Evolutionary conservation across 345 rosid species (phyloP).

Genomic region (Bruguiera parviflora): DNA sequence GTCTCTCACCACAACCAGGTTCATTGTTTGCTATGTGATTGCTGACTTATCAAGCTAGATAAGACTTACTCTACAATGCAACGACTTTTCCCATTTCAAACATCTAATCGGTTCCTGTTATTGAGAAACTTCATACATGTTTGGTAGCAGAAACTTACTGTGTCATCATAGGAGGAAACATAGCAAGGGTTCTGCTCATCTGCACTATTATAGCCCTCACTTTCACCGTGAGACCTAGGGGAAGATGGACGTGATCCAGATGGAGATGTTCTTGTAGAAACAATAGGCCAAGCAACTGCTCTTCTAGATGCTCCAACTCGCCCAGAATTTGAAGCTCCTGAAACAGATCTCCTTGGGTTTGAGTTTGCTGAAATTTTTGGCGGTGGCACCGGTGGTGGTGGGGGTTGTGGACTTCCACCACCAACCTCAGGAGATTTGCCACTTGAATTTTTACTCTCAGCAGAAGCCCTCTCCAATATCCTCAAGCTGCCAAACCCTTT

Average conservation of each 20-base stretch:
- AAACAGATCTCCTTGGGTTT: slow-evolving; percentile 44
- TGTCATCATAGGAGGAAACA: slow-evolving; percentile 64
- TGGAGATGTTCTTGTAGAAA: slow-evolving; percentile 73
- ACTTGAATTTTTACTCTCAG: slow-evolving; percentile 55
- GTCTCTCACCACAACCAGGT: too few relatives aligned
- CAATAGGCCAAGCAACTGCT: slow-evolving; percentile 69
- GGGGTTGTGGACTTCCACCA: slow-evolving; percentile 53
- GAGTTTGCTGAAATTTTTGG: slow-evolving; percentile 55
- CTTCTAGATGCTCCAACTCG: slow-evolving; percentile 66
- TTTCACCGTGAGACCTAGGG: slow-evolving; percentile 87
- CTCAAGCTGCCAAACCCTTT: slow-evolving; percentile 40
- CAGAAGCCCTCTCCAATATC: slow-evolving; percentile 36
- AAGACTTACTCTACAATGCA: not conserved
- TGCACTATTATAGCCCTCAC: slow-evolving; percentile 95
- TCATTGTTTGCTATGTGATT: not conserved
- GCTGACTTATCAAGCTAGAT: not conserved
- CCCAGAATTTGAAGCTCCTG: slow-evolving; percentile 50
- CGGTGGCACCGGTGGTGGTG: slow-evolving; percentile 90
- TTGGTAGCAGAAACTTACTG: slow-evolving; percentile 43
- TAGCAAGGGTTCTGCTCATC: slow-evolving; percentile 86
- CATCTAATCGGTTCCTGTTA: not conserved
- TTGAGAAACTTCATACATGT: not conserved
- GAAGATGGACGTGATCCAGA: slow-evolving; percentile 92
- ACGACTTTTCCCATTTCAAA: not conserved
- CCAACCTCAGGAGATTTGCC: slow-evolving; percentile 33